Base-by-base conservation (phyloP, 495 filamentous ascomycete species). In the Hypoxylon perforatum region DNA sequence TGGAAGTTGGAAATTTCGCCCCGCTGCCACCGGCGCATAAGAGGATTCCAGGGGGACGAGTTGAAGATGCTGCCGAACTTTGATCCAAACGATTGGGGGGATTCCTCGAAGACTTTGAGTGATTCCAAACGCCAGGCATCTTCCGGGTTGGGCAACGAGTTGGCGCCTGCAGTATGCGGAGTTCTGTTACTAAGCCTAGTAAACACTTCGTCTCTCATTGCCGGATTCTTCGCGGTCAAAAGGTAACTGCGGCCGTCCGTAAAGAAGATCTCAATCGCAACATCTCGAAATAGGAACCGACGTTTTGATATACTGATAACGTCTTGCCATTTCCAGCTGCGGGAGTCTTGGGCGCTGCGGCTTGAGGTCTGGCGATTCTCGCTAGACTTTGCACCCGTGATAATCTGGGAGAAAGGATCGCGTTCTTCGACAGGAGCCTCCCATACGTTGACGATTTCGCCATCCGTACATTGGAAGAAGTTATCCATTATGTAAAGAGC, bases 1-100 rank as follows among this genome's bases (percentile, higher is more conserved):
- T 97, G 93, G 71, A 98, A 99, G 74, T 99, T 99, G 5, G 96
- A 98, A 8, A 97, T 92, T 69, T 98, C 96, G 5, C 95, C 96
- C 71, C 88, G 90, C 53, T 92, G 83, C 95, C 95, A 99, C 80
- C 90, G 91, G 35, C 88, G 89, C 63, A 96, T 98, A 44, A 92
- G 89, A 23, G 93, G 92, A 70, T 92, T 93, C 84, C 84, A 85
- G 5, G 81, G 79, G 9, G 84, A 84, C 14, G 88, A 86, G 56
- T 92, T 92, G 79, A 98, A 98, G 11, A 97, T 94, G 75, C 89
- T 96, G n/a, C 92, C 93, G 74, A 98, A 93, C 70, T 93, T 93
- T 14, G 91, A 92, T 4, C 96, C 92, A 54, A 98, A 85, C 4
- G 92, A 90, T 69, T 92, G 90, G 1, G 93, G 88, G 17, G 82